phyloP scores from a whole-genome alignment of 2,329 filamentous ascomycete genomes.

The Zymoseptoria tritici region DNA sequence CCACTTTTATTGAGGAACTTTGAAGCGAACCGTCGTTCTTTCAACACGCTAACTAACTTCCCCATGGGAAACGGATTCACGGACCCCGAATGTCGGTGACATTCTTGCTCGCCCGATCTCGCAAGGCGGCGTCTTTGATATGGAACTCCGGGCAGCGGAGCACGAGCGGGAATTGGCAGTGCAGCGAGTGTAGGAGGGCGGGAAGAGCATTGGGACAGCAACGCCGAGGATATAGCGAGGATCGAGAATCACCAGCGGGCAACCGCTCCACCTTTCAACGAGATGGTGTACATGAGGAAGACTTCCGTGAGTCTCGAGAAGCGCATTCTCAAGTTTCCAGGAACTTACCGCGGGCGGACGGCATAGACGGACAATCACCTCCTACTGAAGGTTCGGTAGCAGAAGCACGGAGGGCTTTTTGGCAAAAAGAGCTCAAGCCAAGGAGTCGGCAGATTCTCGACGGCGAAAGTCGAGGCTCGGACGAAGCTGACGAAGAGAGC shows the following conservation, averaged over 20 bases:
- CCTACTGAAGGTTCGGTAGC: not conserved
- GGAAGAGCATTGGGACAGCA: slow-evolving; percentile 5
- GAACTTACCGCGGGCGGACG: not conserved
- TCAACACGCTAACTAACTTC: slow-evolving; percentile 1
- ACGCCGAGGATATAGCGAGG: slow-evolving; percentile 15
- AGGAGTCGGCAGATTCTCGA: not conserved
- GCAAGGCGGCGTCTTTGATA: slow-evolving; percentile 14
- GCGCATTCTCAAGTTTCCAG: not conserved
- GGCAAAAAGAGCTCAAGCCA: not conserved
- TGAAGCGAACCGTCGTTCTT: not conserved
- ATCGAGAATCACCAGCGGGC: not conserved
- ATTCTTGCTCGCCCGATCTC: slow-evolving; percentile 18
- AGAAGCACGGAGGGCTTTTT: not conserved
- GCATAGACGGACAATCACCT: not conserved
- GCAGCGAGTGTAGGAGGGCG: slow-evolving; percentile 13
- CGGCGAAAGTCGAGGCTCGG: not conserved
- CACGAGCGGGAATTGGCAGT: slow-evolving; percentile 17
- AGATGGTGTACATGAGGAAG: not conserved
- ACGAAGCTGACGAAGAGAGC: not conserved
- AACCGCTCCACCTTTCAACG: not conserved
- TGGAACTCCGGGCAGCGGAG: slow-evolving; percentile 12
- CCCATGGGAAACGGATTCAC: slow-evolving; percentile 13
- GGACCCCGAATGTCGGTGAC: slow-evolving; percentile 15
- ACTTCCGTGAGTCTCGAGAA: not conserved
- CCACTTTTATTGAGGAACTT: not conserved